A percentile compares a stretch with the other conserved stretches of the same genome.
Conservation (phyloP, 225 moss, liverwort and hornwort species). For the Bryoerythrophyllum caledonicum region DNA sequence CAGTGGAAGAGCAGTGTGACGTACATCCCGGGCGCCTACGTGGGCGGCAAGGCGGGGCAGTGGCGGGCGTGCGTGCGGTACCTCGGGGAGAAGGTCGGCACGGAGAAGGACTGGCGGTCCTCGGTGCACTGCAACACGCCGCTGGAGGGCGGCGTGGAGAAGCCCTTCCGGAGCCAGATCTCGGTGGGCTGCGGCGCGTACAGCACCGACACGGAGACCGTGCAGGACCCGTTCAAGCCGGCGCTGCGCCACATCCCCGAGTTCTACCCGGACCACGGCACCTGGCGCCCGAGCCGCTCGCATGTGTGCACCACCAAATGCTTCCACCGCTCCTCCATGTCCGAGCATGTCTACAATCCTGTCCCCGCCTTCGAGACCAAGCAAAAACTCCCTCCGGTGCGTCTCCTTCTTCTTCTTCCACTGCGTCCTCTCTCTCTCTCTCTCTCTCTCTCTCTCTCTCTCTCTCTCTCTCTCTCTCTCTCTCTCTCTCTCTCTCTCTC, state of each 20-base stretch:
- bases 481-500: too few species aligned
- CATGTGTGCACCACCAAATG: conserved; percentile 40
- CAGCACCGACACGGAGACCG: conserved; percentile 25
- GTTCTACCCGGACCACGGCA: conserved; percentile 40
- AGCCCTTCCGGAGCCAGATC: conserved; percentile 41
- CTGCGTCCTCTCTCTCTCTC: too few species aligned
- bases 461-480: too few species aligned
- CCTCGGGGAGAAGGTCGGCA: conserved; percentile 25
- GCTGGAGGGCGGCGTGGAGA: conserved; percentile 35
- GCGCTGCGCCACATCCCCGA: conserved; percentile 40
- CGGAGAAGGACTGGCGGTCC: conserved; percentile 37
- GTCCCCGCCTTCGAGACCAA: conserved; percentile 38
- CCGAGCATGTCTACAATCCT: conserved; percentile 31
- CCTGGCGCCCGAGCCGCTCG: conserved; percentile 39
- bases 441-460: too few species aligned
- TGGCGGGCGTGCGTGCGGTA: conserved; percentile 40
- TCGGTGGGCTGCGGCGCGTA: conserved; percentile 25
- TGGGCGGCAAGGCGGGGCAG: conserved; percentile 36
- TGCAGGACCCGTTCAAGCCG: conserved; percentile 36
- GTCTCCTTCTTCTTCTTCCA: too few species aligned
- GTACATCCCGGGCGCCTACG: conserved; percentile 37
- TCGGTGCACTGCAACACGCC: conserved; percentile 29
- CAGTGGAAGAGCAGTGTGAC: conserved; percentile 42
- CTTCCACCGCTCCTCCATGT: conserved; percentile 18
- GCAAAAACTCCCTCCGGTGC: conserved; percentile 35